A percentile compares a stretch with the other conserved stretches of the same genome.
phyloP scores from a whole-genome alignment of 2,329 filamentous ascomycete genomes.

The Aspergillus ustus region DNA sequence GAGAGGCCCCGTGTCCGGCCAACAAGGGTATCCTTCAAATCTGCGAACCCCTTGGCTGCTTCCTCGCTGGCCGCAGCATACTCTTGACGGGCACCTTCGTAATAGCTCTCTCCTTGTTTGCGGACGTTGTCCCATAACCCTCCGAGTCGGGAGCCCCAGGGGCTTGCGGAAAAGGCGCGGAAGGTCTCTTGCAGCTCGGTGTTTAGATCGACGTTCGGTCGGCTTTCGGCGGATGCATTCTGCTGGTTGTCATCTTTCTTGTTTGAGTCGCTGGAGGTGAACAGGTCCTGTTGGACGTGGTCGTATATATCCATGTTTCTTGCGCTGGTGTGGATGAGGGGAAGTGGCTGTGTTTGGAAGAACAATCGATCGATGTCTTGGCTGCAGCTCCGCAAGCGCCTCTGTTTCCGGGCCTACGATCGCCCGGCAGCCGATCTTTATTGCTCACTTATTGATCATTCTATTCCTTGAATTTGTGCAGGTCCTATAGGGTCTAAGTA shows the following conservation, averaged over 20 bases:
- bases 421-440: constrained; percentile 28
- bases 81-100: constrained; percentile 81
- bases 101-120: constrained; percentile 91
- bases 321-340: constrained; percentile 22
- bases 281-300: constrained; percentile 85
- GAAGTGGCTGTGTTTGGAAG: constrained; percentile 3
- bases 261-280: constrained; percentile 58
- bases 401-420: constrained; percentile 32
- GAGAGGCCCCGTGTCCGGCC: constrained; percentile 76
- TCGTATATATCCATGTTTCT: constrained; percentile 91
- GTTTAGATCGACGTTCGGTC: constrained; percentile 66
- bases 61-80: constrained; percentile 78
- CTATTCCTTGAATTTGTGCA: background rate
- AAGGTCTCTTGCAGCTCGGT: constrained; percentile 93
- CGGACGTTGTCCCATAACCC: constrained; percentile 90
- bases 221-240: constrained; percentile 40
- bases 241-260: constrained; percentile 53
- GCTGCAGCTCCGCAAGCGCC: constrained; percentile 12
- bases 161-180: constrained; percentile 86
- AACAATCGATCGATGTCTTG: constrained; percentile 13
- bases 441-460: background rate
- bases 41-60: constrained; percentile 78
- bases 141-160: constrained; percentile 87
- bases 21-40: constrained; percentile 69
- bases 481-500: background rate